Percentiles rank a stretch among this genome's conserved stretches.
Conservation (phyloP, 192 early-diverging fungal genomes). For the Entomortierella lignicola region DNA sequence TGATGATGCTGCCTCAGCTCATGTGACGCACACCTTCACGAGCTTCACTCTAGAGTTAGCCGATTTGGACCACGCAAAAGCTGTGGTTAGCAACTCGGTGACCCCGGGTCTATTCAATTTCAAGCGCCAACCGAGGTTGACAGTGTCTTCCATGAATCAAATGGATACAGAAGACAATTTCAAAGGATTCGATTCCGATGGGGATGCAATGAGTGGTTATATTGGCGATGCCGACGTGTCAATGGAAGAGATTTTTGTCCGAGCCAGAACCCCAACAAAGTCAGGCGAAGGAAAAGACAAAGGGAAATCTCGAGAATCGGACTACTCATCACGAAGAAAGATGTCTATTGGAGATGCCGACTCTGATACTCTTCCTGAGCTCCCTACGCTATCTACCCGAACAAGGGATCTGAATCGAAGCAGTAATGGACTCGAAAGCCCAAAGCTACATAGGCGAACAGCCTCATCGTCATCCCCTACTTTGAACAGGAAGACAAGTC, state of each 20-base stretch:
- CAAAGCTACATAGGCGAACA: not conserved
- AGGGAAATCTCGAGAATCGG: constrained; percentile 19
- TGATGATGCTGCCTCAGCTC: constrained; percentile 26
- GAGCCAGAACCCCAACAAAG: constrained; percentile 25
- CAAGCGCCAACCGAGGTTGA: constrained; percentile 28
- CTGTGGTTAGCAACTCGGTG: constrained; percentile 42
- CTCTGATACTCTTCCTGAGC: constrained; percentile 37
- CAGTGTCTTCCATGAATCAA: constrained; percentile 21
- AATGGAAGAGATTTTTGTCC: constrained; percentile 49
- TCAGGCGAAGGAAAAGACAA: constrained; percentile 5
- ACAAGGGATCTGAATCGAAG: constrained; percentile 33
- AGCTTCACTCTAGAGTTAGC: constrained; percentile 43
- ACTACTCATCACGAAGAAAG: constrained; percentile 5
- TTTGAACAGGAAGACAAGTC: constrained; percentile 13
- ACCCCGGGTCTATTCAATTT: constrained; percentile 42
- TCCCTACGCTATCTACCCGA: constrained; percentile 23
- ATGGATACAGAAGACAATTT: constrained; percentile 47
- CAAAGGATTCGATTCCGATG: constrained; percentile 47
- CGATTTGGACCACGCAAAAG: constrained; percentile 32
- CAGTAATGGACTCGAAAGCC: not conserved
- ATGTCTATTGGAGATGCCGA: constrained; percentile 40
- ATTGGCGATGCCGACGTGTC: constrained; percentile 50
- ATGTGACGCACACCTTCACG: constrained; percentile 45
- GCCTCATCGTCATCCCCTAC: constrained; percentile 4
- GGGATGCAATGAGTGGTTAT: constrained; percentile 48